Evolutionary conservation across 2,329 filamentous ascomycete genomes (phyloP).

Genomic region (Colletotrichum tamarilloi): DNA sequence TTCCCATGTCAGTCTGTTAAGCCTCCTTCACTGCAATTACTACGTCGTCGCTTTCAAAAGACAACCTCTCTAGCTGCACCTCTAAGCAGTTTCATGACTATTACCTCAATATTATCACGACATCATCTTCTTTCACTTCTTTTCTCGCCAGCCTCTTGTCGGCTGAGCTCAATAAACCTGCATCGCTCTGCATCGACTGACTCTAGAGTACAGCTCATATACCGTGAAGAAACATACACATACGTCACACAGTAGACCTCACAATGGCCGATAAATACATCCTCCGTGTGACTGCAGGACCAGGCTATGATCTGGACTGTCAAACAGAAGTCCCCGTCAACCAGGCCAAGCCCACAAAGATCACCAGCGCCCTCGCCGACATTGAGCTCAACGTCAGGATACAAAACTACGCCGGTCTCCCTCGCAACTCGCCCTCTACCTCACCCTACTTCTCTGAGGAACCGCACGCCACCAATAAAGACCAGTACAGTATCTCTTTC

Average conservation of each 20-base stretch:
- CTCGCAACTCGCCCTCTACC: slow-evolving; percentile 73
- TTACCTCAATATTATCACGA: not conserved
- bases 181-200: not conserved
- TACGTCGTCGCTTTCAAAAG: not conserved
- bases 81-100: not conserved
- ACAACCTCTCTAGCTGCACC: not conserved
- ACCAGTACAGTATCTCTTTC: slow-evolving; percentile 89
- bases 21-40: not conserved
- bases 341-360: slow-evolving; percentile 67
- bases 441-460: slow-evolving; percentile 82
- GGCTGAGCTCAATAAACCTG: not conserved
- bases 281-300: slow-evolving; percentile 84
- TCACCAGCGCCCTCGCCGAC: slow-evolving; percentile 73
- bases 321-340: slow-evolving; percentile 85
- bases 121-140: not conserved
- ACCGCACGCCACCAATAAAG: slow-evolving; percentile 72
- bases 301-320: slow-evolving; percentile 77
- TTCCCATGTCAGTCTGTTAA: not conserved
- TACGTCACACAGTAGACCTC: not conserved
- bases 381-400: slow-evolving; percentile 81
- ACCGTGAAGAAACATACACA: not conserved
- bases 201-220: not conserved
- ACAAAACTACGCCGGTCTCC: slow-evolving; percentile 75
- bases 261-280: slow-evolving; percentile 78
- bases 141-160: not conserved